These are phyloP conservation scores for Harrya chromipes DNA, from an alignment of 768 basidiomycete genomes.

Conservation along the genomic window DNA sequence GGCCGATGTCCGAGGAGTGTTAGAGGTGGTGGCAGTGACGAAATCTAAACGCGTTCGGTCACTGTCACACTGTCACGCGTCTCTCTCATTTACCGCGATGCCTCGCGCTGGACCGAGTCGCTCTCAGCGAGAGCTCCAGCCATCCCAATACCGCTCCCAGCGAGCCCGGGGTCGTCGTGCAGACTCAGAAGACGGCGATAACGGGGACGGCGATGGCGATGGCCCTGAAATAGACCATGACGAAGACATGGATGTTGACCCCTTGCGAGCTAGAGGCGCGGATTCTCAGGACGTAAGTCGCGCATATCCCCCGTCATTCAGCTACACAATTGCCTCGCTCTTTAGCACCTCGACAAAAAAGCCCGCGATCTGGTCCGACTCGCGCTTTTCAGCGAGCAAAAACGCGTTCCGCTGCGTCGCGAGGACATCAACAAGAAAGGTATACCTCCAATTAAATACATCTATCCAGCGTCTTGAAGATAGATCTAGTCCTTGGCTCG, in stretches of 20 bases:
- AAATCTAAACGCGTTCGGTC: conserved; percentile 17
- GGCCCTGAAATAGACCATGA: conserved; percentile 17
- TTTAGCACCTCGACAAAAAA: conserved; percentile 62
- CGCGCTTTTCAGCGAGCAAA: conserved; percentile 79
- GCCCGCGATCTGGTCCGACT: conserved; percentile 74
- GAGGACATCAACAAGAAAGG: conserved; percentile 91
- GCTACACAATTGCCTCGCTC: background rate
- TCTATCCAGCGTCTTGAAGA: background rate
- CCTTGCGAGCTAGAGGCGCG: conserved; percentile 25
- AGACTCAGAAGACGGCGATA: conserved; percentile 33
- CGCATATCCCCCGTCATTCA: background rate
- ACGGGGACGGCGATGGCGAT: conserved; percentile 35
- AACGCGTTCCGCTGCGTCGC: conserved; percentile 59
- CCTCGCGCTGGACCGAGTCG: conserved; percentile 33
- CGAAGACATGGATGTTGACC: conserved; percentile 33
- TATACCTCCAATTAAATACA: conserved; percentile 15
- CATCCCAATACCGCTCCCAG: conserved; percentile 41
- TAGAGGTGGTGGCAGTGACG: background rate
- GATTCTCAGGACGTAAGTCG: conserved; percentile 20
- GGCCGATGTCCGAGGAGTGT: no score
- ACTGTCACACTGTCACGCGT: conserved; percentile 9
- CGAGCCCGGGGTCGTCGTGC: conserved; percentile 25
- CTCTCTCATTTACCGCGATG: conserved; percentile 24
- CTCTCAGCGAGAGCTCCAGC: conserved; percentile 37
- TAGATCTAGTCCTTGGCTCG: conserved; percentile 42